A percentile compares a stretch with the other conserved stretches of the same genome.
Conservation (phyloP, 2,329 filamentous ascomycete genomes). For the Coniochaeta ligniaria region DNA sequence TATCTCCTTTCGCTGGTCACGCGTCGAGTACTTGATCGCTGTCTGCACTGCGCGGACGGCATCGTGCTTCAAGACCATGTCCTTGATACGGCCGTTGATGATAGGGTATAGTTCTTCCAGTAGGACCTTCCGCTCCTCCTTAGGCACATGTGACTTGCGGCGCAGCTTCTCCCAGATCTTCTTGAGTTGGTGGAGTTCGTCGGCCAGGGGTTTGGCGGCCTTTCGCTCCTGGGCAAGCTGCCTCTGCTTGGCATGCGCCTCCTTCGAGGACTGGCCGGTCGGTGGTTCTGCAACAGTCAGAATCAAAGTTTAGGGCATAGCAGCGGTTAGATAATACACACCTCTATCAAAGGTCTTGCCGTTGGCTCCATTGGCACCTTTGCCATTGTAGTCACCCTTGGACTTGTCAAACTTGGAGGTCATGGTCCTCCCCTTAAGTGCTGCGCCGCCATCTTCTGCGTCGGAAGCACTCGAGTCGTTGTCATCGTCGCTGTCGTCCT, state of each 20-base stretch:
- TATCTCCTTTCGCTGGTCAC: conserved; percentile 78
- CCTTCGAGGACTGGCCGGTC: conserved; percentile 59
- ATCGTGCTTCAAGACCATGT: conserved; percentile 98
- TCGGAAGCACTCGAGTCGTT: conserved; percentile 37
- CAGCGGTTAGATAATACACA: neutral
- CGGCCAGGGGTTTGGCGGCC: conserved; percentile 85
- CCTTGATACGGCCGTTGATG: conserved; percentile 83
- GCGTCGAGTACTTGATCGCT: conserved; percentile 88
- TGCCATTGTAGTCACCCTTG: conserved; percentile 14
- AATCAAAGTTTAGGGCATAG: neutral
- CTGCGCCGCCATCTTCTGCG: conserved; percentile 45
- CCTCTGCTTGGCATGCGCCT: conserved; percentile 91
- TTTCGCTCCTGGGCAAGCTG: conserved; percentile 82
- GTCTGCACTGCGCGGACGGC: conserved; percentile 95
- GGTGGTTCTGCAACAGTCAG: neutral
- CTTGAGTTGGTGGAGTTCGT: conserved; percentile 82
- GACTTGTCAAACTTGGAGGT: conserved; percentile 16
- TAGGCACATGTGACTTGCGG: conserved; percentile 85
- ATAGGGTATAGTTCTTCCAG: conserved; percentile 87
- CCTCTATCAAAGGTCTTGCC: conserved; percentile 11
- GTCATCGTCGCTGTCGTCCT: conserved; percentile 19
- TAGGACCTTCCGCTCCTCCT: conserved; percentile 79
- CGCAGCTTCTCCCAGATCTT: conserved; percentile 95
- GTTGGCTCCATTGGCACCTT: conserved; percentile 20
- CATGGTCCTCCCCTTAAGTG: conserved; percentile 26